Percentiles rank a stretch among this genome's conserved stretches.
These are phyloP conservation scores for Rhododendron simsii DNA, from an alignment of 148 eudicot species.

Conservation along the genomic window DNA sequence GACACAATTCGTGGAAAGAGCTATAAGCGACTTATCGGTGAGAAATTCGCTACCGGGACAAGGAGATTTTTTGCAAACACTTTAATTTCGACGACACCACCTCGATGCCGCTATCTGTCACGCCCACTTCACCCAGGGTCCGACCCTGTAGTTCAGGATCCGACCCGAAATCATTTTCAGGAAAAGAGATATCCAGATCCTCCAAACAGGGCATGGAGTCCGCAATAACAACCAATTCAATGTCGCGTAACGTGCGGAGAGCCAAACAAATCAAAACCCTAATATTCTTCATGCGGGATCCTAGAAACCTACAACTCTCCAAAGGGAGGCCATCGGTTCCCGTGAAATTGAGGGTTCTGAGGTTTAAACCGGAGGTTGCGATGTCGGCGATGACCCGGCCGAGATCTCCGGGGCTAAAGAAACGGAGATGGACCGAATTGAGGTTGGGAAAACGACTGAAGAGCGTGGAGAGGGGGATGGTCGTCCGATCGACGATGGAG, in stretches of 20 bases:
- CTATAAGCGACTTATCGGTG: too few relatives aligned
- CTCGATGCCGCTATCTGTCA: constrained; percentile 20
- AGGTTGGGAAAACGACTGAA: constrained; percentile 42
- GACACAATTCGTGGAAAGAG: constrained; percentile 17
- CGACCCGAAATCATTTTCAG: neutral
- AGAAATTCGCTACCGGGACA: too few relatives aligned
- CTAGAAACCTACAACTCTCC: constrained; percentile 19
- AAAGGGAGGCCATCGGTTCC: constrained; percentile 24
- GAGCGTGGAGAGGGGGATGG: constrained; percentile 30
- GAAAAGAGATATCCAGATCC: constrained; percentile 40
- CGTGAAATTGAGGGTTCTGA: constrained; percentile 42
- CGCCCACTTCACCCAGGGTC: too few relatives aligned
- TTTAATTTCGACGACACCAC: constrained; percentile 25
- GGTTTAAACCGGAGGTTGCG: constrained; percentile 15
- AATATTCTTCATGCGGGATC: constrained; percentile 13
- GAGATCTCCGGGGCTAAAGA: constrained; percentile 22
- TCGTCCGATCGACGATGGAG: constrained; percentile 28
- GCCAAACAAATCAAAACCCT: constrained; percentile 25
- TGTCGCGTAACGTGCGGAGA: constrained; percentile 21
- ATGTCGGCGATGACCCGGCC: constrained; percentile 24
- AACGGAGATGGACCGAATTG: constrained; percentile 32
- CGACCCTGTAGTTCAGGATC: too few relatives aligned
- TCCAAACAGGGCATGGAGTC: constrained; percentile 36
- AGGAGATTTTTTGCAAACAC: too few relatives aligned
- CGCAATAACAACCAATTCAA: constrained; percentile 30